Percentiles rank a stretch among this genome's conserved stretches.
phyloP scores from a whole-genome alignment of 768 basidiomycete species.

The Pisolithus tinctorius region DNA sequence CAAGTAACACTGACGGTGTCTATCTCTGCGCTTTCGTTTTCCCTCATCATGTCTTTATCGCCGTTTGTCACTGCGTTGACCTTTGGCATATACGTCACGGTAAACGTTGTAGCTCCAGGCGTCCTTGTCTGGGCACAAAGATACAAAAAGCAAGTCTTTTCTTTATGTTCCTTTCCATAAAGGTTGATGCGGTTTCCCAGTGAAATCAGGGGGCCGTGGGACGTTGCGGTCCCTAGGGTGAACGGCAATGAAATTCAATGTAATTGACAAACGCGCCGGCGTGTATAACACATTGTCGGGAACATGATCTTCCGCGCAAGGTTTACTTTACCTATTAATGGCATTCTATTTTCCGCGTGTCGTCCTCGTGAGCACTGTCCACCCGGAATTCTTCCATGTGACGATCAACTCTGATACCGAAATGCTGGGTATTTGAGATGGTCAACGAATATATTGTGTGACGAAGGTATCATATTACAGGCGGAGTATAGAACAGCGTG shows the following conservation, averaged over 20 bases:
- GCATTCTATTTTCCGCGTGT: slow-evolving; percentile 13
- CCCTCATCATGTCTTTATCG: slow-evolving; percentile 50
- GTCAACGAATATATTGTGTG: slow-evolving; percentile 14
- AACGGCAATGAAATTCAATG: slow-evolving; percentile 37
- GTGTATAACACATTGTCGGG: slow-evolving; percentile 22
- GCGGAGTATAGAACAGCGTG: slow-evolving; percentile 29
- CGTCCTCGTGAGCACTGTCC: slow-evolving; percentile 21
- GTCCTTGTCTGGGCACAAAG: slow-evolving; percentile 79
- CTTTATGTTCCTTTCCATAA: slow-evolving; percentile 6
- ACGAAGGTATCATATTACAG: slow-evolving; percentile 34
- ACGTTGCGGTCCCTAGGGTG: slow-evolving; percentile 73
- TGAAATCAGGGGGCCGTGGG: slow-evolving; percentile 88
- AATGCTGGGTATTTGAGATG: neutral
- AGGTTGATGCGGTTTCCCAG: slow-evolving; percentile 32
- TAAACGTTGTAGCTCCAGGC: slow-evolving; percentile 68
- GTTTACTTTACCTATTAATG: slow-evolving; percentile 7
- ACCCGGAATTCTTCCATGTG: neutral
- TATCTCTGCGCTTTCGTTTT: slow-evolving; percentile 44
- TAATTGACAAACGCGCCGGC: slow-evolving; percentile 15
- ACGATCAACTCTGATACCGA: neutral
- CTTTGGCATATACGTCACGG: slow-evolving; percentile 40
- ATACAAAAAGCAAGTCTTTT: slow-evolving; percentile 69
- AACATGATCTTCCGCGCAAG: slow-evolving; percentile 21
- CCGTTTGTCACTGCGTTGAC: slow-evolving; percentile 48
- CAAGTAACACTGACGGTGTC: slow-evolving; percentile 49